Conservation (phyloP, 2,329 filamentous ascomycete species). For the Polytolypa hystricis region DNA sequence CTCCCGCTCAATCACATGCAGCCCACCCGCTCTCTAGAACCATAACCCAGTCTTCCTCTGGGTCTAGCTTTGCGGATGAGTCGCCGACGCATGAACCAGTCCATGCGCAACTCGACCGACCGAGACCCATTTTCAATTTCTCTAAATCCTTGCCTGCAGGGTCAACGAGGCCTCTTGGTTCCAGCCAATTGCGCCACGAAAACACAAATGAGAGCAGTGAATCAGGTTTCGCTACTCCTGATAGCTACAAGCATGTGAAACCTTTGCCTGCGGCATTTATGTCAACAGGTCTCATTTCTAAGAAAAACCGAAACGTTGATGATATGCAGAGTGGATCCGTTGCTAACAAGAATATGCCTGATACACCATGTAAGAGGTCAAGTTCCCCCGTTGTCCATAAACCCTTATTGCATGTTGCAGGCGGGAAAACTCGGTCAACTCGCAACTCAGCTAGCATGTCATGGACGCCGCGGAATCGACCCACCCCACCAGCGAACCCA, state of each 20-base stretch:
- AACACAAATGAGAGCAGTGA: conserved; percentile 39
- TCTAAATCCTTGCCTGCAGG: conserved; percentile 67
- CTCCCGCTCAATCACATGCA: conserved; percentile 28
- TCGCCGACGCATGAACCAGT: conserved; percentile 53
- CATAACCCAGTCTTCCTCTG: conserved; percentile 76
- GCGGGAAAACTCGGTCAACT: conserved; percentile 51
- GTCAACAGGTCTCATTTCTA: conserved; percentile 89
- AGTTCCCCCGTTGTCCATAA: conserved; percentile 51
- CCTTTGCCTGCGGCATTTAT: conserved; percentile 77
- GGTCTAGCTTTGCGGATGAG: conserved; percentile 65
- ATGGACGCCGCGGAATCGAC: conserved; percentile 68
- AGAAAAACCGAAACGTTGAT: conserved; percentile 77
- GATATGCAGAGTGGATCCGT: conserved; percentile 39
- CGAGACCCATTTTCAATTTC: conserved; percentile 47
- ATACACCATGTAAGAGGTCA: conserved; percentile 91
- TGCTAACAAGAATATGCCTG: conserved; percentile 63
- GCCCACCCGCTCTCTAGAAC: conserved; percentile 78
- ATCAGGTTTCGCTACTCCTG: conserved; percentile 58
- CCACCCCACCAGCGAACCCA: conserved; percentile 44
- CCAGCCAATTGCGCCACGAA: conserved; percentile 36
- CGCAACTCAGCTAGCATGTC: conserved; percentile 66
- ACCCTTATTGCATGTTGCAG: conserved; percentile 45
- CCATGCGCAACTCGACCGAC: conserved; percentile 40
- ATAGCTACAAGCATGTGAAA: conserved; percentile 64
- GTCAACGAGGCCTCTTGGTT: conserved; percentile 34